phyloP scores from a whole-genome alignment of 2,329 filamentous ascomycete species.

The Laburnicola sp. region DNA sequence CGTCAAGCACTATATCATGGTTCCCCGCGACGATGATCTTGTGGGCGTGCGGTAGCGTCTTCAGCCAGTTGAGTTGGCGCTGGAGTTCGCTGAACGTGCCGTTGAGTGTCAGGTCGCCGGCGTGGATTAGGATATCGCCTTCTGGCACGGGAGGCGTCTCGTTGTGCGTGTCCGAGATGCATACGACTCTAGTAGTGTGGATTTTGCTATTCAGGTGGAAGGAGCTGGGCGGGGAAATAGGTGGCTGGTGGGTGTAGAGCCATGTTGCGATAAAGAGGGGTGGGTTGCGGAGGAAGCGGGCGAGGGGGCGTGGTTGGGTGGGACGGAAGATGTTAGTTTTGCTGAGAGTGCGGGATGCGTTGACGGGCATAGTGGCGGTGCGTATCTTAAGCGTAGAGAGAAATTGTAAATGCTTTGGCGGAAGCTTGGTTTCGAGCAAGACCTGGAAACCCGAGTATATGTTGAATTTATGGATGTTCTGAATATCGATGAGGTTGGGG shows the following conservation, averaged over 20 bases:
- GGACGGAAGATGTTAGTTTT: constrained; percentile 10
- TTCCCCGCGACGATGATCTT: constrained; percentile 85
- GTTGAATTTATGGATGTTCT: no score
- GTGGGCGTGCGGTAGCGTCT: constrained; percentile 68
- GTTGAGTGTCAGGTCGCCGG: constrained; percentile 75
- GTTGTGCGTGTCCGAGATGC: constrained; percentile 84
- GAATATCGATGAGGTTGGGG: no score
- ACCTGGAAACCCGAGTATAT: no score
- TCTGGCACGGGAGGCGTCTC: constrained; percentile 57
- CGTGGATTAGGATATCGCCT: constrained; percentile 84
- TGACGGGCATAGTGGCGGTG: no score
- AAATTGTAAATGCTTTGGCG: no score
- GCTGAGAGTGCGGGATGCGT: background rate
- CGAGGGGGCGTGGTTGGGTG: background rate
- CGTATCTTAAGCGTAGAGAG: no score
- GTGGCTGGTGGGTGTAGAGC: constrained; percentile 13
- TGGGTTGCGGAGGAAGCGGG: constrained; percentile 4
- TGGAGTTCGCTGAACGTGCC: constrained; percentile 74
- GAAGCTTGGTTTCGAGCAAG: no score
- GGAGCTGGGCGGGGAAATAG: background rate
- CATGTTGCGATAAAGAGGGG: constrained; percentile 4
- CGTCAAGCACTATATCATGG: constrained; percentile 61
- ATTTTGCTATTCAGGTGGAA: background rate
- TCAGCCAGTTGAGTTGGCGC: constrained; percentile 76
- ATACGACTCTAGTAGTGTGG: constrained; percentile 70